Evolutionary conservation across 2,329 filamentous ascomycete genomes (phyloP), one percentile per base, ranked within the genome.

Genomic region (Dactylella cylindrospora): DNA sequence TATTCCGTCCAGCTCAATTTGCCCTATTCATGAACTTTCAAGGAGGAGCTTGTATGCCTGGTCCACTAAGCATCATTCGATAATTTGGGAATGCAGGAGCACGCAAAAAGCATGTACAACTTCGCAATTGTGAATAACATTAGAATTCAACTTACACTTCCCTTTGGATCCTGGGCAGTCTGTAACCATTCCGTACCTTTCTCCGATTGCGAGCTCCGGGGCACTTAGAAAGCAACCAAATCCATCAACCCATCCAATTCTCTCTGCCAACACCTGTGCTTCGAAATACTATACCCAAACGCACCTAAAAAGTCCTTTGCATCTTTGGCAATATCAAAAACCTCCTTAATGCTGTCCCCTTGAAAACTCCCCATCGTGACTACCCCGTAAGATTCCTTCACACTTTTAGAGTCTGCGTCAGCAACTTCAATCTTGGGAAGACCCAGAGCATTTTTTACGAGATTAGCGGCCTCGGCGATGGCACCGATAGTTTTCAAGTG

Each of bases 401-500:
- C 79, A 13, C 78, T 73, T 28, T 44, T 53, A 6, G 50, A 55
- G 10, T 52, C 44, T 1, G 71, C 71, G 4, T 78, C 74, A 0
- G 78, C 79, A 0, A 78, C 41, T 1, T 69, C 55, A 2, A 81
- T 70, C 2, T 71, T 72, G 70, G 65, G 67, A 12, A 67, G 32
- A 19, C 13, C 75, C 70, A 73, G 53, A 1, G 73, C 73, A 23
- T 77, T 72, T 43, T 76, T 72, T 22, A 91, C 76, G 32, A 91
- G 74, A 2, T 80, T 75, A 0, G 88, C 80, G 0, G 78, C 87
- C 70, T 90, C 86, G 0, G 85, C 87, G 0, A 84, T 85, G 0
- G 84, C 88, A 1, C 82, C 88, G 19, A 93, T 85, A 1, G 86
- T 76, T 76, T 93, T 93, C 44, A 90, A 77, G 65, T 93, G 88